Percentiles rank a stretch among this genome's conserved stretches.
Conservation (phyloP, 257 asterid species). For the Forsythia suspensa region DNA sequence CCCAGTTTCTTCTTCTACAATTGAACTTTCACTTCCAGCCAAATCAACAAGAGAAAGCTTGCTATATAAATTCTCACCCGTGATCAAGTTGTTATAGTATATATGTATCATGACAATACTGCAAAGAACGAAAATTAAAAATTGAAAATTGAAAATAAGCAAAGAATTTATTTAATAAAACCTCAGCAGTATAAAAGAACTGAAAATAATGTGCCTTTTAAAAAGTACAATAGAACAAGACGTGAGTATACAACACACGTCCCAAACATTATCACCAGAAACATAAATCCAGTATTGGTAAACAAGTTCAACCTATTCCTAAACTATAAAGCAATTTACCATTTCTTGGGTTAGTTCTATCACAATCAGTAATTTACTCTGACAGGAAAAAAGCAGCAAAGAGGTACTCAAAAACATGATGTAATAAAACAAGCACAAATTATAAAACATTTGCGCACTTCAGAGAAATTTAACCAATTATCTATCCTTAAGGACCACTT, state of each 20-base stretch:
- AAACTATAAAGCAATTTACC: background rate
- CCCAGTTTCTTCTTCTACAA: conserved; percentile 66
- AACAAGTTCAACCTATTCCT: background rate
- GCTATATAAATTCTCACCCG: conserved; percentile 84
- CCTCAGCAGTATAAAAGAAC: conserved; percentile 13
- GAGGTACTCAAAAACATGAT: background rate
- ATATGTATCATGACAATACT: conserved; percentile 85
- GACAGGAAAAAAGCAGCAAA: background rate
- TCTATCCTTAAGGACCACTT: background rate
- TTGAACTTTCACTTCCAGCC: conserved; percentile 82
- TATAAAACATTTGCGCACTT: background rate
- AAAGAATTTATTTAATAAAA: background rate
- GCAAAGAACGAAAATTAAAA: conserved; percentile 22
- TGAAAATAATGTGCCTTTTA: conserved; percentile 5
- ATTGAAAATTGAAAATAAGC: conserved; percentile 19
- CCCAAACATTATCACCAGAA: conserved; percentile 3
- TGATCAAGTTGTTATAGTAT: conserved; percentile 81
- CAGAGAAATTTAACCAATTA: background rate
- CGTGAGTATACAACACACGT: background rate
- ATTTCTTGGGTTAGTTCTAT: background rate
- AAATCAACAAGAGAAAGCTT: conserved; percentile 91
- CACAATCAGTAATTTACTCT: background rate
- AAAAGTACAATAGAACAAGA: conserved; percentile 13
- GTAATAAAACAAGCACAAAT: background rate
- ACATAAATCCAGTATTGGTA: conserved; percentile 10